Percentiles rank a stretch among this genome's conserved stretches.
phyloP scores from a whole-genome alignment of 2,329 filamentous ascomycete genomes.

The Xylariaceae sp. region DNA sequence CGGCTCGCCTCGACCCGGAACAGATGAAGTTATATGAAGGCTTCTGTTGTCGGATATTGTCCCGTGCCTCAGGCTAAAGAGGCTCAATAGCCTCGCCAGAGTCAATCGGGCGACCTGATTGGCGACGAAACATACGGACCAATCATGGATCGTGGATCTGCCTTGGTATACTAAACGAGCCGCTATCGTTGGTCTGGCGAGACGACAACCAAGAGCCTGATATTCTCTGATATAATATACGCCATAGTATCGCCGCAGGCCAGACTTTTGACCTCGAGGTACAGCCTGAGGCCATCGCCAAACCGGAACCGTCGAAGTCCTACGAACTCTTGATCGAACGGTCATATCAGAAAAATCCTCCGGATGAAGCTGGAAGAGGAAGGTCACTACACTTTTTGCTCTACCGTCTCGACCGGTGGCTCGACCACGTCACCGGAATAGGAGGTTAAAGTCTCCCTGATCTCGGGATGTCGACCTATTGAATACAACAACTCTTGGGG shows the following conservation, averaged over 20 bases:
- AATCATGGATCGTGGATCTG: constrained; percentile 4
- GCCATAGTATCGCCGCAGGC: not conserved
- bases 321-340: not conserved
- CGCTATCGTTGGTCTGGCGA: not conserved
- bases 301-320: not conserved
- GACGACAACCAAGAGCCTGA: not conserved
- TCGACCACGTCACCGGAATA: constrained; percentile 4
- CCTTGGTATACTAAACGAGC: not conserved
- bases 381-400: constrained; percentile 13
- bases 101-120: constrained; percentile 14
- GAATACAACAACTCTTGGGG: too few relatives aligned
- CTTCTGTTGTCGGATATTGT: constrained; percentile 19
- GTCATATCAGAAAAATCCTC: constrained; percentile 5
- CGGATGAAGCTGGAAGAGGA: constrained; percentile 19
- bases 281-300: not conserved
- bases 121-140: constrained; percentile 1
- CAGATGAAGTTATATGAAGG: constrained; percentile 26
- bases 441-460: not conserved
- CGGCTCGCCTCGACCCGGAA: too few relatives aligned
- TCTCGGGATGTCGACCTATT: not conserved
- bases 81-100: constrained; percentile 22
- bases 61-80: constrained; percentile 23
- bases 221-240: not conserved
- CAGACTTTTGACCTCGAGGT: not conserved
- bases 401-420: constrained; percentile 3